Conservation (phyloP, 1,139 yeast genomes). For the Pichia sp. region DNA sequence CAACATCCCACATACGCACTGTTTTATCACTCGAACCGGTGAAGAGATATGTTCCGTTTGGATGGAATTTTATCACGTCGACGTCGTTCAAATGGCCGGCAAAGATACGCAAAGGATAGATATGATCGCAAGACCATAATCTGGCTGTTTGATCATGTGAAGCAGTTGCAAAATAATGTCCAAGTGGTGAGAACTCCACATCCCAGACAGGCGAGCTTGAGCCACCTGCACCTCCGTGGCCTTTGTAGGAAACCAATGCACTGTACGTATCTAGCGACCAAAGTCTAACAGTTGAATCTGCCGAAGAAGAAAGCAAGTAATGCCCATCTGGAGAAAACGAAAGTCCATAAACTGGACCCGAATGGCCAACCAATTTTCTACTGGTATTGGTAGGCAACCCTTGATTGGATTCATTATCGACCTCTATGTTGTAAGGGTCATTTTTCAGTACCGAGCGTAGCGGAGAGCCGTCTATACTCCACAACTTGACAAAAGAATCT, state of each 20-base stretch:
- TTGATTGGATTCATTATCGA: conserved; percentile 13
- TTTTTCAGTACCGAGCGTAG: conserved; percentile 60
- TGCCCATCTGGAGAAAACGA: conserved; percentile 89
- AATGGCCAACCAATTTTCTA: conserved; percentile 80
- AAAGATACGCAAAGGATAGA: conserved; percentile 89
- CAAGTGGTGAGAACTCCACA: conserved; percentile 87
- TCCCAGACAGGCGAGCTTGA: conserved; percentile 93
- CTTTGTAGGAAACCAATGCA: conserved; percentile 88
- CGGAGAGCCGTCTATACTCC: conserved; percentile 92
- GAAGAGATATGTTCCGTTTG: conserved; percentile 88
- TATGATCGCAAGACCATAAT: conserved; percentile 97
- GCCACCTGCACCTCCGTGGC: conserved; percentile 45
- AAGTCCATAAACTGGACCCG: conserved; percentile 89
- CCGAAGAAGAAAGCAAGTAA: conserved; percentile 77
- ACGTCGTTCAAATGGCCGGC: conserved; percentile 98
- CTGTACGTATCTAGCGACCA: conserved; percentile 95
- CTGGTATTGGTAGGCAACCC: conserved; percentile 32
- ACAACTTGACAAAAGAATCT: conserved; percentile 82
- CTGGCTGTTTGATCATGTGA: conserved; percentile 98
- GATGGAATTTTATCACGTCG: conserved; percentile 92
- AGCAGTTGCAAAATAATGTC: conserved; percentile 96
- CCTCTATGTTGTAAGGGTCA: conserved; percentile 46
- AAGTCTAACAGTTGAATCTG: conserved; percentile 84
- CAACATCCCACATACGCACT: conserved; percentile 96
- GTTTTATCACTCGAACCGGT: conserved; percentile 96